Evolutionary conservation across 1,139 yeast genomes (phyloP), one percentile per base, ranked within the genome.

Genomic region (Scheffersomyces segobiensis): DNA sequence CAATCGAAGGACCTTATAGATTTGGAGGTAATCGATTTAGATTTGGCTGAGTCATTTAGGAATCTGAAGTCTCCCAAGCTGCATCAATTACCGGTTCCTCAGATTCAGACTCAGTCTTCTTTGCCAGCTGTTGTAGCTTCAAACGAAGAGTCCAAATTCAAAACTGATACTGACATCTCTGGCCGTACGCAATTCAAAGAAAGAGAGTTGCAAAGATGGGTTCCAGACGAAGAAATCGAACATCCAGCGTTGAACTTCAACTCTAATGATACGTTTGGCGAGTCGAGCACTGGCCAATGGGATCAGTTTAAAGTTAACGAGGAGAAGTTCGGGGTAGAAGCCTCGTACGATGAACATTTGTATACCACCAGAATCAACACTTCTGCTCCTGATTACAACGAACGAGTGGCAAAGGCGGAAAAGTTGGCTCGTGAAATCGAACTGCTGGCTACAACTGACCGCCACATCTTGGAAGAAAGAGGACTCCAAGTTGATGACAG

Each of bases 231-330:
- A 14, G 79, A 71, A 46, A 46, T 57, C 14, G 72, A 69, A 49
- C 58, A 64, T 47, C 71, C 70, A 49, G 70, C 61, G 54, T 72
- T 84, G 56, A 64, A 75, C 0, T 76, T 87, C 52, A 89, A 83
- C 53, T 48, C 50, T 14, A 48, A 20, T 19, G 72, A 75, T 53
- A 60, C 65, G 3, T 56, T 62, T 5, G 65, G 68, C n/a, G 42
- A 32, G 12, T 65, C 63, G 10, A 70, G 71, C 26, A 63, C 70
- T 6, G 71, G 73, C 14, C 66, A 65, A 18, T 95, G 98, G 98
- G 98, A 95, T 74, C 99, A 95, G 75, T 95, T 95, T 76, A 90
- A 91, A 57, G 96, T 87, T 19, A 95, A 96, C 73, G 89, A 91
- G 72, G 84, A 86, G 63, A 89, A 90, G 74, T 95, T 95, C 73